Percentiles rank a stretch among this genome's conserved stretches.
Conservation (phyloP, 176 grass and related monocot species). For the Hordeum marinum region DNA sequence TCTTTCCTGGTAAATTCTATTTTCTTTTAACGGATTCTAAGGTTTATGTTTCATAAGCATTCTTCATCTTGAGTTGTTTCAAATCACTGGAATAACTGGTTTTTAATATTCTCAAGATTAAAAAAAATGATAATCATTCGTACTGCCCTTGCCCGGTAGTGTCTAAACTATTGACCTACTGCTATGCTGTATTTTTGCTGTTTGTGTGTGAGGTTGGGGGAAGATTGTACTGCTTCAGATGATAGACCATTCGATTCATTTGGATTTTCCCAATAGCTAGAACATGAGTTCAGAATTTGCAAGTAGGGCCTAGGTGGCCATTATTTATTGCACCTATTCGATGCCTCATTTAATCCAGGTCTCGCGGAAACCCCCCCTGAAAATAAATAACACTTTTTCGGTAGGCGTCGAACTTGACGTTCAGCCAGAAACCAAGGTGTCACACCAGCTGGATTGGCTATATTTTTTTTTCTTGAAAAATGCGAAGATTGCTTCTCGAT, state of each 20-base stretch:
- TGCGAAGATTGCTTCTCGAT: neutral
- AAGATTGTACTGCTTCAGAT: neutral
- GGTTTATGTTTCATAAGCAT: neutral
- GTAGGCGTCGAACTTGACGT: neutral
- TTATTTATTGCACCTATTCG: neutral
- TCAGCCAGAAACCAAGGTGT: neutral
- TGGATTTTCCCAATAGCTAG: neutral
- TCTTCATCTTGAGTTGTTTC: neutral
- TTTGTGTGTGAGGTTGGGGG: neutral
- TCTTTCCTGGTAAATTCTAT: neutral
- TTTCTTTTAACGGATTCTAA: neutral
- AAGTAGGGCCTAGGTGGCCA: neutral
- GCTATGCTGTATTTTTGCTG: neutral
- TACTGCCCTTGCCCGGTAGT: neutral
- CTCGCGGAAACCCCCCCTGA: neutral
- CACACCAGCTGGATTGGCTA: neutral
- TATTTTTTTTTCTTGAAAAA: neutral
- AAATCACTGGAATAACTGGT: neutral
- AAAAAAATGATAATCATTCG: neutral
- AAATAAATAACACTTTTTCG: neutral
- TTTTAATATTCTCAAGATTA: neutral
- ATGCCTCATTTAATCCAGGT: neutral
- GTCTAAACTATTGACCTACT: neutral
- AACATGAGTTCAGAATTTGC: neutral
- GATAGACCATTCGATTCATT: neutral